A percentile compares a stretch with the other conserved stretches of the same genome.
Evolutionary conservation across 495 filamentous ascomycete species (phyloP).

Genomic region (Podospora pseudocomata): DNA sequence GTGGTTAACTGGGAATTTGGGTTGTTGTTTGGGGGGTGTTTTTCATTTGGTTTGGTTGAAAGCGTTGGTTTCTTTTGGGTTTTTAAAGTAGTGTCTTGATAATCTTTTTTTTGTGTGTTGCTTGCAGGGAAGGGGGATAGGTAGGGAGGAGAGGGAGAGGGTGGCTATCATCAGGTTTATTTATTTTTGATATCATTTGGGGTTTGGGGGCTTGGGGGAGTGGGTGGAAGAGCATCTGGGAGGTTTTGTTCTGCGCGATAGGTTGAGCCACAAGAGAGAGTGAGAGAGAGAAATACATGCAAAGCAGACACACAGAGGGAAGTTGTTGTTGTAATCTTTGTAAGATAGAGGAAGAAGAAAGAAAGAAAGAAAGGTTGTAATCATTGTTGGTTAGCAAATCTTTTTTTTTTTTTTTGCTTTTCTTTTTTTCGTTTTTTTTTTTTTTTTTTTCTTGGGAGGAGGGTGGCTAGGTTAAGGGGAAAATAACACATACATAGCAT

Average conservation of each 20-base stretch:
- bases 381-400: not conserved
- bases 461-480: not conserved
- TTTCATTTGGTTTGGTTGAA: slow-evolving; percentile 3
- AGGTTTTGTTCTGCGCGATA: too few relatives aligned
- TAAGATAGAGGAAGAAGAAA: not conserved
- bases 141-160: not conserved
- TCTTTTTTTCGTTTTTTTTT: not conserved
- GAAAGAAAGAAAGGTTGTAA: not conserved
- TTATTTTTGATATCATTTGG: not conserved
- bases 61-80: not conserved
- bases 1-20: slow-evolving; percentile 1
- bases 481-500: not conserved
- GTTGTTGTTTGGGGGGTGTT: not conserved
- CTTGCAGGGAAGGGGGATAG: not conserved
- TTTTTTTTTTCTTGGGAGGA: not conserved
- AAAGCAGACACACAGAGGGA: not conserved
- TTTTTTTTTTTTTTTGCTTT: not conserved
- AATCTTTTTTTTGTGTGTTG: not conserved
- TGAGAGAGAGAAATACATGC: not conserved
- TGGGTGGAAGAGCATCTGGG: too few relatives aligned
- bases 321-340: not conserved
- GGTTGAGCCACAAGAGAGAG: too few relatives aligned
- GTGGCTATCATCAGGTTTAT: not conserved
- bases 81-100: not conserved
- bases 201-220: too few relatives aligned